Evolutionary conservation across 2,329 filamentous ascomycete genomes (phyloP).

Genomic region (Arthroderma uncinatum): DNA sequence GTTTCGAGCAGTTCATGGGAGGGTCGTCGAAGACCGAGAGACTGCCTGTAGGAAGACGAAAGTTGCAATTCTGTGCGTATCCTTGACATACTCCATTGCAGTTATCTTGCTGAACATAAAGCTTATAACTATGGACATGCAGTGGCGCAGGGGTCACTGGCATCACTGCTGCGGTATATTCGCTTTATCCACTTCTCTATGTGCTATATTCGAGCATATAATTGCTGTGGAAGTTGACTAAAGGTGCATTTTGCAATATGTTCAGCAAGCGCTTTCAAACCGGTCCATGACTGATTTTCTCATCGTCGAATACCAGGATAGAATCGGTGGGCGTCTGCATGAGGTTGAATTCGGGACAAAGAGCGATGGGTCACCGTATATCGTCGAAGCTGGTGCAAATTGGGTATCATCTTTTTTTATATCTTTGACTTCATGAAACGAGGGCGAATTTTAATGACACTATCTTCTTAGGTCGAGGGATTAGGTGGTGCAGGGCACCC

Average conservation of each 20-base stretch:
- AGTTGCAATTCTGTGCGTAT: constrained; percentile 26
- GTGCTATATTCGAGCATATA: too few species aligned
- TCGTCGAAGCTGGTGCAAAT: constrained; percentile 56
- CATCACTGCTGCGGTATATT: constrained; percentile 46
- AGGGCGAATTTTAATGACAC: not conserved
- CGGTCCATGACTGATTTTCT: constrained; percentile 52
- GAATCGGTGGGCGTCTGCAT: constrained; percentile 52
- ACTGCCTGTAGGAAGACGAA: constrained; percentile 22
- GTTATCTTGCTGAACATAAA: not conserved
- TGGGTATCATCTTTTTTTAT: constrained; percentile 38
- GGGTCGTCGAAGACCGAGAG: not conserved
- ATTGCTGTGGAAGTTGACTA: not conserved
- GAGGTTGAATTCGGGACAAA: constrained; percentile 47
- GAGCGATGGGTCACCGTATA: constrained; percentile 43
- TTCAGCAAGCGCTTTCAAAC: constrained; percentile 49
- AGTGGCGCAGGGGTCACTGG: constrained; percentile 51
- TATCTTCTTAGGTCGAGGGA: not conserved
- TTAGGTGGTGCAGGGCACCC: not conserved
- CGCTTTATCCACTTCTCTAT: not conserved
- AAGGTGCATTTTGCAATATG: not conserved
- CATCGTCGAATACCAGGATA: constrained; percentile 52
- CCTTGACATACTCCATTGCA: not conserved
- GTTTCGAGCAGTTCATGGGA: not conserved
- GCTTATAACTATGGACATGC: not conserved
- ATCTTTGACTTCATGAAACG: not conserved